A percentile compares a stretch with the other conserved stretches of the same genome.
phyloP scores from a whole-genome alignment of 2,329 filamentous ascomycete genomes.

The Alternaria alternata region DNA sequence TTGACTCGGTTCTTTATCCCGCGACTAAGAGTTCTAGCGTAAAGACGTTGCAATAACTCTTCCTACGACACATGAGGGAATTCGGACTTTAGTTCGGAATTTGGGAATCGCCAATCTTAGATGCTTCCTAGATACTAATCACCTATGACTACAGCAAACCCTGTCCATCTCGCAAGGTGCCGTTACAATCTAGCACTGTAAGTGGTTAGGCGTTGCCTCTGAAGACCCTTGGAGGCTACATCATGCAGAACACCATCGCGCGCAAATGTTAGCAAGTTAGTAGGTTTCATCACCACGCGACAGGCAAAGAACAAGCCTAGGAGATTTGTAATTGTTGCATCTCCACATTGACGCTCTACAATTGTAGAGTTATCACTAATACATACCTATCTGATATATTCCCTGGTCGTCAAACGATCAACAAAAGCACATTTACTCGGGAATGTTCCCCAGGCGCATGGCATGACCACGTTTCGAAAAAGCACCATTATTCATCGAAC shows the following conservation, averaged over 20 bases:
- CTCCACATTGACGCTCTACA: not conserved
- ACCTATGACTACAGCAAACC: not conserved
- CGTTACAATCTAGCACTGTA: not conserved
- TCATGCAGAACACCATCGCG: not conserved
- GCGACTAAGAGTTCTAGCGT: not conserved
- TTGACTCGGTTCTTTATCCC: not conserved
- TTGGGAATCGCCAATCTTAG: not conserved
- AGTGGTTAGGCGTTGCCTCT: not conserved
- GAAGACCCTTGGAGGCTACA: not conserved
- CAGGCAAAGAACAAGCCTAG: not conserved
- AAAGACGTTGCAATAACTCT: not conserved
- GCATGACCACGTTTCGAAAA: not conserved
- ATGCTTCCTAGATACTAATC: not conserved
- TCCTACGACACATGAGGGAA: not conserved
- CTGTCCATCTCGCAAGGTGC: not conserved
- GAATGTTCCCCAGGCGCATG: not conserved
- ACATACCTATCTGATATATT: not conserved
- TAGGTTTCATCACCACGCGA: not conserved
- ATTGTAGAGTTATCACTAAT: not conserved
- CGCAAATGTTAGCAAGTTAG: not conserved
- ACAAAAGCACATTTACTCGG: not conserved
- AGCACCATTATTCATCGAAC: not conserved
- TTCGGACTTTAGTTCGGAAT: not conserved
- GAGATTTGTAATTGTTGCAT: not conserved
- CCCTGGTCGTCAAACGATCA: not conserved